Evolutionary conservation across 257 asterid species (phyloP).

Genomic region (Solanum lignicaule): DNA sequence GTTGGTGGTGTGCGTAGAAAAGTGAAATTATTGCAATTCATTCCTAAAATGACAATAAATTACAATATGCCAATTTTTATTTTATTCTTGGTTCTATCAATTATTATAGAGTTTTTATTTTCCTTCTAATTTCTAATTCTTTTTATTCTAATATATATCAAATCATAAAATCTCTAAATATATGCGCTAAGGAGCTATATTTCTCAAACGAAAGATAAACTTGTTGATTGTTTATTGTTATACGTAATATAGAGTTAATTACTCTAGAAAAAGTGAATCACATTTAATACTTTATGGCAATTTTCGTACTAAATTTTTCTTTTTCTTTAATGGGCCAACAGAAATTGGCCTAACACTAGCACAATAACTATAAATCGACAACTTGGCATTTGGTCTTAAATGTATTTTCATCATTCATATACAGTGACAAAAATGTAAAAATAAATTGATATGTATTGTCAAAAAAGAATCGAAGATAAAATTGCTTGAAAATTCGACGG

Average conservation of each 20-base stretch:
- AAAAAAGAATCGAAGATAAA: background rate
- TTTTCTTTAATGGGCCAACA: background rate
- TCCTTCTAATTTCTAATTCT: too few species aligned
- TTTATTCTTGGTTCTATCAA: background rate
- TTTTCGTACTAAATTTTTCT: background rate
- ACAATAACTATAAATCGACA: background rate
- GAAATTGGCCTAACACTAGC: background rate
- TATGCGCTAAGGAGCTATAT: background rate
- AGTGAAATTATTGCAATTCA: background rate
- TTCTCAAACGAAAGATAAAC: too few species aligned
- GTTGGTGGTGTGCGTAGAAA: background rate
- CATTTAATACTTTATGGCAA: background rate
- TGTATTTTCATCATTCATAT: background rate
- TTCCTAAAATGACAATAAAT: background rate
- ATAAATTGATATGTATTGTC: too few species aligned
- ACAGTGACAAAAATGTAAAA: background rate
- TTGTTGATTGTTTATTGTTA: too few species aligned
- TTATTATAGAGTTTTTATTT: background rate
- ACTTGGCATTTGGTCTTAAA: background rate
- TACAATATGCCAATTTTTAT: background rate
- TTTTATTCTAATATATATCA: background rate
- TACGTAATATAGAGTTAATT: background rate
- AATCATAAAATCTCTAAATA: too few species aligned
- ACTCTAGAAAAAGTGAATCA: background rate
- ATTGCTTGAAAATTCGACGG: background rate